Evolutionary conservation across 2,329 filamentous ascomycete genomes (phyloP), one percentile per base, ranked within the genome.

Genomic region (Claviceps digitariae): DNA sequence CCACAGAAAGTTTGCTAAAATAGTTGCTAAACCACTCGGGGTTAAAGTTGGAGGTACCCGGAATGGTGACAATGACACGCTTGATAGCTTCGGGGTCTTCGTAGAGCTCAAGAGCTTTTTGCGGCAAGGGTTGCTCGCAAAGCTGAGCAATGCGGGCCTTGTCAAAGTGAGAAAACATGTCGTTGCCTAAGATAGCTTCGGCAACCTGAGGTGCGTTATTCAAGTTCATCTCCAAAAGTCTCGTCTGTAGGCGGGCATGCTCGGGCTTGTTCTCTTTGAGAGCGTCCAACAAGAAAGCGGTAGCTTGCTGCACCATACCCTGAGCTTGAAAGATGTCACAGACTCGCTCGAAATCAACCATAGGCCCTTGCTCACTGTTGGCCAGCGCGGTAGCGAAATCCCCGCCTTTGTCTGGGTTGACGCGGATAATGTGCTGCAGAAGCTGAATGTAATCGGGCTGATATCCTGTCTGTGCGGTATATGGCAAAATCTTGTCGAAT

Each of bases 141-240:
- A 98, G 79, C 59, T 85, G 81, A 25, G 91, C 88, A 69, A 98
- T 87, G 58, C 90, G 86, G 47, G 83, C 73, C 74, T 88, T 94
- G 72, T 98, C 93, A 64, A 95, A 98, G 72, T 98, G 83, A 0
- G 90, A 90, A 72, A 98, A 97, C 86, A 98, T 96, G 63, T 97
- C 89, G 64, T 98, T 98, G 59, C 91, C 88, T 43, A 98, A 81
- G 60, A 98, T 98, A 36, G 93, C 93, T 69, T 98, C 94, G 3
- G 94, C 93, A 52, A 98, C 94, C 69, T 97, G 93, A 50, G 93
- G 93, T 1, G 93, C 94, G 61, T 95, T 94, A 70, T 95, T 78
- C 57, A 98, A 73, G 70, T 98, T 98, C 90, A 98, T 97, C 76
- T 98, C 94, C 53, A 98, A 75, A 3, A 98, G 78, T 56, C 93